These are phyloP conservation scores for Phytophthora nicotianae DNA, from an alignment of 352 stramenopile species.

Conservation along the genomic window DNA sequence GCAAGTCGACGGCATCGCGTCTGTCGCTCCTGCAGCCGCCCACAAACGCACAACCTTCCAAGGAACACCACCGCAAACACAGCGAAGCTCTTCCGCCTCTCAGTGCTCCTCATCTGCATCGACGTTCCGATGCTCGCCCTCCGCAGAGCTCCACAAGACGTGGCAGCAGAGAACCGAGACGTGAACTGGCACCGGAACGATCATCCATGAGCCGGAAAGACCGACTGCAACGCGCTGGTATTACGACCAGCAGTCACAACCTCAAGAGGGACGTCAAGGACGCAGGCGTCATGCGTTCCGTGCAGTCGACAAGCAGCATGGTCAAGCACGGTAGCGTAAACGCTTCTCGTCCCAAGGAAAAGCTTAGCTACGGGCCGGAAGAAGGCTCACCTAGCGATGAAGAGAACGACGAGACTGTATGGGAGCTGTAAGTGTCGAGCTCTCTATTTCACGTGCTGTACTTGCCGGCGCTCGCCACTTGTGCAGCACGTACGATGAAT, in stretches of 20 bases:
- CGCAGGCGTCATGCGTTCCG: constrained; percentile 21
- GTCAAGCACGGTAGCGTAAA: constrained; percentile 9
- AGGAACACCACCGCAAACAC: constrained; percentile 20
- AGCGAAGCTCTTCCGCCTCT: constrained; percentile 34
- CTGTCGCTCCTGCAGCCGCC: constrained; percentile 15
- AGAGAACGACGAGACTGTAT: constrained; percentile 37
- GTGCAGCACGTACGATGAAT: constrained; percentile 16
- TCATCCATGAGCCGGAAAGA: constrained; percentile 18
- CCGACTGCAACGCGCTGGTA: constrained; percentile 26
- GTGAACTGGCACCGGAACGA: constrained; percentile 17
- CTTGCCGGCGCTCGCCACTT: neutral
- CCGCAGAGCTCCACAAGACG: constrained; percentile 11
- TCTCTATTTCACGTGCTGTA: constrained; percentile 11
- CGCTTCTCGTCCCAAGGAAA: constrained; percentile 17
- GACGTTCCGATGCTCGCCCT: constrained; percentile 18
- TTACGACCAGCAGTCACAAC: constrained; percentile 27
- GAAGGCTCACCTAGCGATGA: constrained; percentile 13
- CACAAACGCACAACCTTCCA: constrained; percentile 2
- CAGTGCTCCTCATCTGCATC: constrained; percentile 23
- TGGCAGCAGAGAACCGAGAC: constrained; percentile 22
- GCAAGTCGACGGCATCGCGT: constrained; percentile 14
- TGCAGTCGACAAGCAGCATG: constrained; percentile 27
- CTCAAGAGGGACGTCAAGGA: constrained; percentile 27
- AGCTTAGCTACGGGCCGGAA: constrained; percentile 25
- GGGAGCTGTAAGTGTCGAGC: constrained; percentile 33